Evolutionary conservation across 352 stramenopile genomes (phyloP), one percentile per base, ranked within the genome.

Genomic region (Pythium aristosporum): DNA sequence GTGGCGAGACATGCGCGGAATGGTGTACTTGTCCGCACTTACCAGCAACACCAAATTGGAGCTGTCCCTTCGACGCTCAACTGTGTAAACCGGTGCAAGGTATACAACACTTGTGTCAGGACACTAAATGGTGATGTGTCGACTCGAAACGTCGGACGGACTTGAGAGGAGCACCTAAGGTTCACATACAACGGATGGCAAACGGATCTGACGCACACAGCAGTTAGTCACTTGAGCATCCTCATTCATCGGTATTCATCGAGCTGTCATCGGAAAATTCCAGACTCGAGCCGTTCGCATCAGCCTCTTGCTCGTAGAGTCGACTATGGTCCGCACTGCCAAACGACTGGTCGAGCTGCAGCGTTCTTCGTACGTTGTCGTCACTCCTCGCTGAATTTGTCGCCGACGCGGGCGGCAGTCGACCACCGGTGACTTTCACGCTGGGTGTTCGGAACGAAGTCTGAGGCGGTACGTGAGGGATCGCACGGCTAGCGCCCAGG

Each of bases 191-290:
- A 39, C 34, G 9, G n/a, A n/a, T n/a, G 5, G 32, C 32, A 36
- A 36, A 10, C 32, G 34, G 34, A 39, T 7, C 34, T 39, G 34
- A 39, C 34, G 34, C 11, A 13, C 34, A 39, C 8, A 10, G 11
- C 8, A 39, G 7, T 52, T 32, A 52, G 21, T n/a, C 5, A 34
- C 25, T 39, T 15, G 4, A 23, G 11, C 48, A 25, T 55, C 5
- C 25, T 73, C 55, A 73, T 62, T 91, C 80, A 62, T 91, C 80
- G 51, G 90, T 65, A 47, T 83, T 87, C 77, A 89, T 91, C 2
- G 80, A 91, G 51, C 82, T 90, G 49, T 90, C 82, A 57, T 92
- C 80, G 9, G 82, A 92, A 21, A 91, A 86, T 53, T 90, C 75
- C 10, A 92, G 57, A 65, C 77, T 90, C 41, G 82, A 89, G 46